Percentiles rank a stretch among this genome's conserved stretches.
phyloP scores from a whole-genome alignment of 1,284 basidiomycete genomes.

The Ceratobasidium papillatum region DNA sequence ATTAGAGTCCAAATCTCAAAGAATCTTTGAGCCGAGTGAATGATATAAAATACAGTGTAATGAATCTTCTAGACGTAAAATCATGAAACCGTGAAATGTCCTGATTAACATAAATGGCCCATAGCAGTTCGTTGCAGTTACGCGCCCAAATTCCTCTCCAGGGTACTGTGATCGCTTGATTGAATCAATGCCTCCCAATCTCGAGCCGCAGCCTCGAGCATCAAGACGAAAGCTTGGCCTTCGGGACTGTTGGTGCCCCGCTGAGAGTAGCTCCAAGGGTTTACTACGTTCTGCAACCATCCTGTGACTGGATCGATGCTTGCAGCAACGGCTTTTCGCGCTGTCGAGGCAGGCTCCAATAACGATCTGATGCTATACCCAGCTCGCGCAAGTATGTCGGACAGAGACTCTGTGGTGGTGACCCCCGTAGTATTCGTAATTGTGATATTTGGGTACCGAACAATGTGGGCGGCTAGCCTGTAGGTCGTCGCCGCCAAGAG shows the following conservation, averaged over 20 bases:
- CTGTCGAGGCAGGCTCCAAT: constrained; percentile 9
- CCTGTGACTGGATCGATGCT: constrained; percentile 26
- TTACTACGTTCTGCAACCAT: constrained; percentile 43
- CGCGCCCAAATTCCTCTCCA: constrained; percentile 13
- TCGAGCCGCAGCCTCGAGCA: constrained; percentile 44
- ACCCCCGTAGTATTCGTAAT: neutral
- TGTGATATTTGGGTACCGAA: constrained; percentile 13
- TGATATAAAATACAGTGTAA: constrained; percentile 34
- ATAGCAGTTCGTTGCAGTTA: neutral
- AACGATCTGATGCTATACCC: constrained; percentile 33
- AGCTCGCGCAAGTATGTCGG: constrained; percentile 19
- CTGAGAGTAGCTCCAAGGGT: constrained; percentile 42
- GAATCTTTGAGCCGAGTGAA: neutral
- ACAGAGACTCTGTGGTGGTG: neutral
- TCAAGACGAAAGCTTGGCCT: constrained; percentile 45
- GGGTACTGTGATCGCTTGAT: constrained; percentile 14
- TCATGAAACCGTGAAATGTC: constrained; percentile 21
- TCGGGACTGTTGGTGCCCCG: constrained; percentile 44
- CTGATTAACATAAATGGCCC: constrained; percentile 3
- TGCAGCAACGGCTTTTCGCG: constrained; percentile 19
- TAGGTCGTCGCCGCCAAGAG: constrained; percentile 44
- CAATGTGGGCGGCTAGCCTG: constrained; percentile 39
- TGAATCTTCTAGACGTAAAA: neutral
- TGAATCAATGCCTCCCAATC: constrained; percentile 41
- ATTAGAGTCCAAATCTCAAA: neutral